phyloP scores from a whole-genome alignment of 2,329 filamentous ascomycete species.

The Periconia sp. region DNA sequence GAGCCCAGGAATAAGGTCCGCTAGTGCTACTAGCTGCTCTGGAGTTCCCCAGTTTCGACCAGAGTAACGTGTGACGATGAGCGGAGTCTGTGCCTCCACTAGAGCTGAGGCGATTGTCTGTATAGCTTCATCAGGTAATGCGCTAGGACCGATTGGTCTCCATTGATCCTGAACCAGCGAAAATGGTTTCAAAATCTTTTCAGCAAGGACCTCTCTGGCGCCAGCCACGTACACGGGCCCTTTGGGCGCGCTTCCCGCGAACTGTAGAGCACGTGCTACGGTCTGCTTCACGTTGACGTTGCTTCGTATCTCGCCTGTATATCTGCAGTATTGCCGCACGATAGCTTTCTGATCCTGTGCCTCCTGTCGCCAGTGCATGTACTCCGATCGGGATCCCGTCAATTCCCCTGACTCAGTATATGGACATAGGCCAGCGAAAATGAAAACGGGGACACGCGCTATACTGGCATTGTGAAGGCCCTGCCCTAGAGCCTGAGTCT shows the following conservation, averaged over 20 bases:
- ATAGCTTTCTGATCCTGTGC: constrained; percentile 51
- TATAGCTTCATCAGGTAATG: constrained; percentile 21
- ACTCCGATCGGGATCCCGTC: constrained; percentile 41
- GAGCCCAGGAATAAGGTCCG: constrained; percentile 17
- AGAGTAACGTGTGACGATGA: constrained; percentile 27
- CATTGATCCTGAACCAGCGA: constrained; percentile 24
- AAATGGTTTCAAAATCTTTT: constrained; percentile 18
- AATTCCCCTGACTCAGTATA: constrained; percentile 53
- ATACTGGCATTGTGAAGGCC: constrained; percentile 66
- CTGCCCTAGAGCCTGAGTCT: constrained; percentile 73
- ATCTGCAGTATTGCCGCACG: constrained; percentile 39
- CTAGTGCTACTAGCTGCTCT: constrained; percentile 17
- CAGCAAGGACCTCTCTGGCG: constrained; percentile 22
- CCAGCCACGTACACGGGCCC: constrained; percentile 27
- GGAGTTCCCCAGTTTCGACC: constrained; percentile 17
- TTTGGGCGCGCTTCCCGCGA: constrained; percentile 29
- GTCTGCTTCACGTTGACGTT: constrained; percentile 35
- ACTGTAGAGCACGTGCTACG: constrained; percentile 31
- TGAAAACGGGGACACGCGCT: constrained; percentile 37
- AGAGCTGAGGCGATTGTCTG: constrained; percentile 15
- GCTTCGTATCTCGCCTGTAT: constrained; percentile 34
- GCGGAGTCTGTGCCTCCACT: constrained; percentile 17
- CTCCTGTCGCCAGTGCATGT: constrained; percentile 54
- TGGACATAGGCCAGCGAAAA: constrained; percentile 54
- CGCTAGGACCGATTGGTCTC: constrained; percentile 19